phyloP scores from a whole-genome alignment of 1,284 basidiomycete genomes.

The Trametes hirsuta region DNA sequence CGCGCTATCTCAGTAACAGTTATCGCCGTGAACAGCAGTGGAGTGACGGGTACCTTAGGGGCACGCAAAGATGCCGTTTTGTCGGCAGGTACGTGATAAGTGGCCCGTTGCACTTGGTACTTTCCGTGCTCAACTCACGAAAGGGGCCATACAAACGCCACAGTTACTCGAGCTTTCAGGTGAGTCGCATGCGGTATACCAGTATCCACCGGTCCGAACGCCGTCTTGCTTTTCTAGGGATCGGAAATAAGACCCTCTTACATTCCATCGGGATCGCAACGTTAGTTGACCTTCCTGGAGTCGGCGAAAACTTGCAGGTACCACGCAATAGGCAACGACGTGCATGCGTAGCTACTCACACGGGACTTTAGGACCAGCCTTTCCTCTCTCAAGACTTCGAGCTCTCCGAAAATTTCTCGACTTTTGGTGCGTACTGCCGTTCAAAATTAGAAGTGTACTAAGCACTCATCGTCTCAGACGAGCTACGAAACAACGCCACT shows the following conservation, averaged over 20 bases:
- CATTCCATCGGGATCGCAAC: conserved; percentile 11
- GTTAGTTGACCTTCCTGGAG: conserved; percentile 23
- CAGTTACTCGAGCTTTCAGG: conserved; percentile 34
- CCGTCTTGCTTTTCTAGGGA: not conserved
- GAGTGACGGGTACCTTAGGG: conserved; percentile 13
- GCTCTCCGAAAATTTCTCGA: conserved; percentile 2
- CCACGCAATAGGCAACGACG: not conserved
- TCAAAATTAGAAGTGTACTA: too few relatives aligned
- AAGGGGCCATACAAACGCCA: conserved; percentile 28
- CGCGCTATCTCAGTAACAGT: conserved; percentile 47
- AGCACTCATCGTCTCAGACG: not conserved
- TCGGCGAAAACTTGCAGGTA: conserved; percentile 14
- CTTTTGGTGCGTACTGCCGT: not conserved
- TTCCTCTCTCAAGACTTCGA: conserved; percentile 17
- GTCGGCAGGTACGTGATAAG: conserved; percentile 25
- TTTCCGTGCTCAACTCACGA: not conserved
- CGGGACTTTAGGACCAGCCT: conserved; percentile 11
- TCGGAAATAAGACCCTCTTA: conserved; percentile 22
- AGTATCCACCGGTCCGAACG: not conserved
- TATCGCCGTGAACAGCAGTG: conserved; percentile 14
- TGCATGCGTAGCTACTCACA: not conserved
- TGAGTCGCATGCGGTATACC: not conserved
- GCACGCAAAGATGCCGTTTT: conserved; percentile 32
- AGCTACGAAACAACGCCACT: conserved; percentile 14
- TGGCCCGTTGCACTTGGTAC: not conserved